These are phyloP conservation scores for Graphilbum fragrans DNA, from an alignment of 2,329 filamentous ascomycete genomes.

Conservation along the genomic window DNA sequence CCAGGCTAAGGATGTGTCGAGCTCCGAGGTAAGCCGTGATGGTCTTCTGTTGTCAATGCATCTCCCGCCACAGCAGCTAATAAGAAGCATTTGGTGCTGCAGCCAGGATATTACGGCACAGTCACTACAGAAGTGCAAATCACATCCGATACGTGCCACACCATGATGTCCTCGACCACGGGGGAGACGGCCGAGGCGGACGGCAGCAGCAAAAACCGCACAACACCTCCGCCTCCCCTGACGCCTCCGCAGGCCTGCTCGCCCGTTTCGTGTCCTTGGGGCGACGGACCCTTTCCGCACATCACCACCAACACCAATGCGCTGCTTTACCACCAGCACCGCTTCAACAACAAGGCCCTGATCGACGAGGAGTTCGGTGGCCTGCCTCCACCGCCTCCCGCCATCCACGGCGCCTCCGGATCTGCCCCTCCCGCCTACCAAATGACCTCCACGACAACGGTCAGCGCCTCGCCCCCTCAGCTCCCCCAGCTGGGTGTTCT, in stretches of 20 bases:
- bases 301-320: slow-evolving; percentile 1
- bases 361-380: not conserved
- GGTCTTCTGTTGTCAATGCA: slow-evolving; percentile 4
- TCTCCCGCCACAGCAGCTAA: slow-evolving; percentile 9
- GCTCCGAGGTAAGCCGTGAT: slow-evolving; percentile 12
- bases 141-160: slow-evolving; percentile 17
- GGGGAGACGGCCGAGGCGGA: not conserved
- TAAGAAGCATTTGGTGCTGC: slow-evolving; percentile 3
- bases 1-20: slow-evolving; percentile 19
- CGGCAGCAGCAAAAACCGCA: not conserved
- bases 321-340: slow-evolving; percentile 1
- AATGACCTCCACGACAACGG: slow-evolving; percentile 5
- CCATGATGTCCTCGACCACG: slow-evolving; percentile 4
- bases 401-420: slow-evolving; percentile 3
- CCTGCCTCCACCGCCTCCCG: not conserved
- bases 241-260: not conserved
- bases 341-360: slow-evolving; percentile 10
- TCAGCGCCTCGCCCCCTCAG: slow-evolving; percentile 2
- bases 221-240: no score
- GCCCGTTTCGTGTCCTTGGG: slow-evolving; percentile 5
- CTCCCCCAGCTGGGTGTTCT: no score
- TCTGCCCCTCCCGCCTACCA: not conserved
- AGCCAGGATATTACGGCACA: slow-evolving; percentile 31
- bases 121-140: slow-evolving; percentile 42
- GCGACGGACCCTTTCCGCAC: slow-evolving; percentile 7